These are phyloP conservation scores for Crucihimalaya himalaica DNA, from an alignment of 345 rosid species.

Conservation along the genomic window DNA sequence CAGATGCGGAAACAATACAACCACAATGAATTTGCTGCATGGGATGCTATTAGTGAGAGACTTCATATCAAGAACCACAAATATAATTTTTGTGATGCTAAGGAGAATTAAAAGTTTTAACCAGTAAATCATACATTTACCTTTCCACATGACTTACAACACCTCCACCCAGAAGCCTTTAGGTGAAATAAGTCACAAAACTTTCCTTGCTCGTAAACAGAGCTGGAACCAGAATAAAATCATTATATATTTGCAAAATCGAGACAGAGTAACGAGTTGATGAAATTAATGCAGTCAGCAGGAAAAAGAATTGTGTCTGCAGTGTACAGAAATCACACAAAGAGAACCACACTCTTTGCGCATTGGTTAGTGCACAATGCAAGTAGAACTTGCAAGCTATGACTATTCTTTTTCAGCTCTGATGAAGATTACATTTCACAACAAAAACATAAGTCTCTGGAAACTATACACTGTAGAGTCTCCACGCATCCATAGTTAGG, in stretches of 20 bases:
- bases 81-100: slow-evolving; percentile 14
- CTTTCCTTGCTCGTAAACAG: slow-evolving; percentile 75
- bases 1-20: slow-evolving; percentile 71
- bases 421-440: neutral
- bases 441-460: neutral
- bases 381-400: neutral
- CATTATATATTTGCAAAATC: slow-evolving; percentile 7
- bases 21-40: slow-evolving; percentile 93
- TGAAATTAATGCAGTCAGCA: slow-evolving; percentile 6
- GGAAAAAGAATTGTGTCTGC: slow-evolving; percentile 10
- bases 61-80: slow-evolving; percentile 12
- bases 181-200: slow-evolving; percentile 76
- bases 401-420: neutral
- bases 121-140: slow-evolving; percentile 46
- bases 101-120: neutral
- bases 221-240: slow-evolving; percentile 43
- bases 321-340: neutral
- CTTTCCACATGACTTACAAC: slow-evolving; percentile 90
- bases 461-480: slow-evolving; percentile 8
- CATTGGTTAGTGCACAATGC: slow-evolving; percentile 7
- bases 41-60: slow-evolving; percentile 29
- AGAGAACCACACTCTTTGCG: slow-evolving; percentile 6
- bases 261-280: neutral
- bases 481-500: slow-evolving; percentile 1
- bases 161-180: slow-evolving; percentile 85